Conservation (phyloP, 768 basidiomycete genomes). For the Coprinopsis sp. region DNA sequence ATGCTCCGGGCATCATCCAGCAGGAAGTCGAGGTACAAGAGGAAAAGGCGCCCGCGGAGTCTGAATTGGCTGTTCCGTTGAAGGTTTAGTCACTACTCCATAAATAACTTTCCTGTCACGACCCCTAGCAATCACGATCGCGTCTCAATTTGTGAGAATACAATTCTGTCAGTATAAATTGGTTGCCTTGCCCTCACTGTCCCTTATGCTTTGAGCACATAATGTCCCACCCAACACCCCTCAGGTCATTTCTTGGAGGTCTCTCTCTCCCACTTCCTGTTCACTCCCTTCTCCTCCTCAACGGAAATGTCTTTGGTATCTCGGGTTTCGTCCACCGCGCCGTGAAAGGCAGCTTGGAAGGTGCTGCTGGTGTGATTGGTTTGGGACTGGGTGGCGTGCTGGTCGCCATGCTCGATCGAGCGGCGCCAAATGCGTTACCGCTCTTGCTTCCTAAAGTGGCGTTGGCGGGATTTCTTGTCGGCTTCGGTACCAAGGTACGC, state of each 20-base stretch:
- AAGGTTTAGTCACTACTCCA: too few species aligned
- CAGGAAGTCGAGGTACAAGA: slow-evolving; percentile 34
- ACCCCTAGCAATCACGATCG: too few species aligned
- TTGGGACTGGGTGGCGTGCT: slow-evolving; percentile 45
- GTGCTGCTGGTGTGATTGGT: slow-evolving; percentile 37
- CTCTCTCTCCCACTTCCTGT: slow-evolving; percentile 47
- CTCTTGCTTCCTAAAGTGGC: slow-evolving; percentile 27
- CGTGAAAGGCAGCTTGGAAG: slow-evolving; percentile 40
- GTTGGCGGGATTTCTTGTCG: slow-evolving; percentile 52
- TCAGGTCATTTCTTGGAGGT: slow-evolving; percentile 54
- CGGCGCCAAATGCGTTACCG: slow-evolving; percentile 23
- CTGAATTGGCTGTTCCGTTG: too few species aligned
- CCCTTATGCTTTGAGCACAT: neutral
- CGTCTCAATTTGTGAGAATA: too few species aligned
- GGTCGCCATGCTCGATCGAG: slow-evolving; percentile 37
- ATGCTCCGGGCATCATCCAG: slow-evolving; percentile 34
- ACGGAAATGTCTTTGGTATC: slow-evolving; percentile 55
- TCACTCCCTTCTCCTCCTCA: slow-evolving; percentile 48
- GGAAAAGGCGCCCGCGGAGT: slow-evolving; percentile 18
- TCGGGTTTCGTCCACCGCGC: slow-evolving; percentile 57
- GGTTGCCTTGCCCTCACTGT: neutral
- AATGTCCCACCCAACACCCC: slow-evolving; percentile 41
- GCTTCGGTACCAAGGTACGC: slow-evolving; percentile 52
- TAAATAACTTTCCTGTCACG: too few species aligned
- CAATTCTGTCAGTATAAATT: too few species aligned